Base-by-base conservation (phyloP, 2,329 filamentous ascomycete genomes). In the Penicillium sp. region DNA sequence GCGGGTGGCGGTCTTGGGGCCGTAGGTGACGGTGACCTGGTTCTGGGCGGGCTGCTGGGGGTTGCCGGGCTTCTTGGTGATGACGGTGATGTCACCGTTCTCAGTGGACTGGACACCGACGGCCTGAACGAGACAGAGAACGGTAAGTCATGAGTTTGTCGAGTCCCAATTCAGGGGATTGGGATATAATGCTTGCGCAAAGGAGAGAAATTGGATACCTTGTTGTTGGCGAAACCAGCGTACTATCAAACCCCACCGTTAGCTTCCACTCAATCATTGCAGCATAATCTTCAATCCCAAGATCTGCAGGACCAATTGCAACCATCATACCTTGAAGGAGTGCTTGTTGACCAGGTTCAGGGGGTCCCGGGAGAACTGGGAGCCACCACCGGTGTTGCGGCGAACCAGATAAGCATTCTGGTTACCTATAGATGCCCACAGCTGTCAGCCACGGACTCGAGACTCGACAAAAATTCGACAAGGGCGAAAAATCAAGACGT, bases 361-460 rank as follows among this genome's bases (percentile, higher is more conserved):
- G 74, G 93, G 91, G 79, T 98, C 94, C 73, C 90, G 90, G 72
- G 94, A 98, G 86, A 99, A 92, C 82, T 91, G 90, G 72, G 90
- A 84, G 79, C 91, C 90, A 76, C 91, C 92, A 75, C 84, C 84
- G 73, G 82, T 81, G 78, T 87, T 89, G 83, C 91, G 90, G 90
- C 96, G 96, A 79, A 94, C 90, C 78, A 96, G 89, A 87, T 84
- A 96, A 78, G 91, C 83, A 84, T 96, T 96, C 83, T 92, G 88
- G 84, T 82, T 83, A 83, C 92, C 93, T 97, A 76, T 69, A 31
- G 62, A 53, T 63, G 55, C 52, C 39, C 56, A 25, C 38, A 53
- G 38, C 38, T 42, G 54, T 61, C 54, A 63, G 64, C 57, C 57
- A 58, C 59, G 54, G 22, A n/a, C 39, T 47, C 58, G 55, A 55